Percentiles rank a stretch among this genome's conserved stretches.
Conservation (phyloP, 208 protist genomes). For the Leishmania braziliensis region DNA sequence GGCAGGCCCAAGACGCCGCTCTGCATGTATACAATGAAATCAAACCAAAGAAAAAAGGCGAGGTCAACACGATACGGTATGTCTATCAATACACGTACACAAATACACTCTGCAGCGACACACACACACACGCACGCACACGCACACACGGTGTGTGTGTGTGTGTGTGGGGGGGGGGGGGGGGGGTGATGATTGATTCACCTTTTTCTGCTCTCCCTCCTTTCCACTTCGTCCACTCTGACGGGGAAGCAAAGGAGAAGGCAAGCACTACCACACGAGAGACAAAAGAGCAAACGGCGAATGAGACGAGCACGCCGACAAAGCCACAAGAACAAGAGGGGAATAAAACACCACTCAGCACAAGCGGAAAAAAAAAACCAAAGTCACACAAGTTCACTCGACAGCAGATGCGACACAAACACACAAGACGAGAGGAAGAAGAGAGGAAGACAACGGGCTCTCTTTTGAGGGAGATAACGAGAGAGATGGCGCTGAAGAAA, state of each 20-base stretch:
- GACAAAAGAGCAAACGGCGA: background rate
- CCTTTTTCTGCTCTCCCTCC: background rate
- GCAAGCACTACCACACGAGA: background rate
- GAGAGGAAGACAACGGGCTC: background rate
- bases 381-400: background rate
- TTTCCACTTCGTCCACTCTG: background rate
- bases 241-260: background rate
- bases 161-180: background rate
- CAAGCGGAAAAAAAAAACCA: background rate
- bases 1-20: background rate
- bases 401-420: background rate
- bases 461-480: background rate
- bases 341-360: background rate
- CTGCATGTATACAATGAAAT: background rate
- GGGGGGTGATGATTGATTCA: background rate
- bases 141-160: background rate
- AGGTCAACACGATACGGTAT: background rate
- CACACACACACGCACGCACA: background rate
- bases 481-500: background rate
- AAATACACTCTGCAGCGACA: background rate
- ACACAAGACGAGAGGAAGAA: background rate
- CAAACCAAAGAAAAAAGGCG: background rate
- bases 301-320: background rate
- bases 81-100: background rate
- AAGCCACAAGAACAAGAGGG: background rate